Evolutionary conservation across 2,329 filamentous ascomycete species (phyloP), one percentile per base, ranked within the genome.

Genomic region (Talaromyces amestolkiae): DNA sequence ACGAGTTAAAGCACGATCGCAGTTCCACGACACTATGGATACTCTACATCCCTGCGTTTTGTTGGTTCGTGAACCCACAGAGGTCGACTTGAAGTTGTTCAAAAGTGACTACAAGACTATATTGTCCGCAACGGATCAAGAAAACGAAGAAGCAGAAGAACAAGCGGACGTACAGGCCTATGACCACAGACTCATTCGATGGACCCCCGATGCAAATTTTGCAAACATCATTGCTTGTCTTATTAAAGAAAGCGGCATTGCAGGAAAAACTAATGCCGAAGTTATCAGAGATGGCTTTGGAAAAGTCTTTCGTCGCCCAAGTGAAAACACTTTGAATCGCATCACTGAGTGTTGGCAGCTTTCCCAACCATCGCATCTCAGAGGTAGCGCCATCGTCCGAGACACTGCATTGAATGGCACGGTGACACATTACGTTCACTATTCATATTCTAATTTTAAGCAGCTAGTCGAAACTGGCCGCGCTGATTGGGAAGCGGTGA

Each of bases 281-380:
- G 74, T 84, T 8, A 79, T 76, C 71, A 69, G 75, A 69, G 53
- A 71, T 68, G 71, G 79, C 8, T 78, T 84, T 59, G 86, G 86
- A 10, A 73, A 75, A 10, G 83, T 85, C 69, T 87, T 83, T 74
- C 81, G 80, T 62, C 78, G 85, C 59, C 83, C 85, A 0, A 70
- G 86, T 35, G 86, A 89, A 70, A 79, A 81, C 35, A 75, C 81
- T 22, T 71, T 88, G 24, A 75, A 74, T 58, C 82, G 85, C 31
- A 69, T 89, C 43, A 84, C 84, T 1, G 82, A 86, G 64, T 77
- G 81, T 63, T 87, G 86, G 82, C 81, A 86, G 63, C 70, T 82
- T 17, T 84, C 83, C n/a, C 87, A 89, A 69, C 86, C 86, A 27
- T 74, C 77, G 3, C 82, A 87, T 71, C 77, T 88, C 24, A 81